Evolutionary conservation across 257 asterid species (phyloP).

Genomic region (Ajuga chamaepitys): DNA sequence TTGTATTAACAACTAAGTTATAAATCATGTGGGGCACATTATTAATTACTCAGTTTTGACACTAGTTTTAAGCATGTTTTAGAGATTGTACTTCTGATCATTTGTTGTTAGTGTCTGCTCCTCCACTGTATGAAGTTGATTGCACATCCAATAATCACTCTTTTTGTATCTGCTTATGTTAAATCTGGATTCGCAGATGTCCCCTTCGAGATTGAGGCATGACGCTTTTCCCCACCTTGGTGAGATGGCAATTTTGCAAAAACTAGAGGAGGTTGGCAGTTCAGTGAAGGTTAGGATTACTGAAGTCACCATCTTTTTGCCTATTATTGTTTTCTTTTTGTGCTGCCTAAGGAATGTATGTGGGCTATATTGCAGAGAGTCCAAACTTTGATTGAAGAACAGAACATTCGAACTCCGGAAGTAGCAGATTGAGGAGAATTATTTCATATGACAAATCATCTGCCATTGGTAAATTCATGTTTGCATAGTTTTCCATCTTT

Average conservation of each 20-base stretch:
- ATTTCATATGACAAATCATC: neutral
- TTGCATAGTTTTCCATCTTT: neutral
- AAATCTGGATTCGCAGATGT: conserved; percentile 31
- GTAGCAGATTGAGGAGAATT: conserved; percentile 25
- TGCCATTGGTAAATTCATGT: neutral
- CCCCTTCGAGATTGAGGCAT: conserved; percentile 35
- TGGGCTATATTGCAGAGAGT: conserved; percentile 50
- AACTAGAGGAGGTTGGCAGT: conserved; percentile 67
- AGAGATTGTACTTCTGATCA: neutral
- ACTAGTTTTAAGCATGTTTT: neutral
- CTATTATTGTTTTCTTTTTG: neutral
- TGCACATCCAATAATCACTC: neutral
- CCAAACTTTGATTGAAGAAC: conserved; percentile 55
- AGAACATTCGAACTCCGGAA: conserved; percentile 27
- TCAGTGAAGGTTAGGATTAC: conserved; percentile 56
- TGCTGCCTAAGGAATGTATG: neutral
- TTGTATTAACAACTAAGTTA: neutral
- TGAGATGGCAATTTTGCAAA: conserved; percentile 46
- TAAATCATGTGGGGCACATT: neutral
- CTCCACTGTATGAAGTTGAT: neutral
- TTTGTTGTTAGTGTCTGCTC: neutral
- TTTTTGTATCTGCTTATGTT: neutral
- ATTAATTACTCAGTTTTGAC: neutral
- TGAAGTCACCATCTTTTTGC: neutral
- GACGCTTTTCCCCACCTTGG: conserved; percentile 28